A percentile compares a stretch with the other conserved stretches of the same genome.
Conservation (phyloP, 108 stramenopile genomes). For the Fragilaria crotonensis region DNA sequence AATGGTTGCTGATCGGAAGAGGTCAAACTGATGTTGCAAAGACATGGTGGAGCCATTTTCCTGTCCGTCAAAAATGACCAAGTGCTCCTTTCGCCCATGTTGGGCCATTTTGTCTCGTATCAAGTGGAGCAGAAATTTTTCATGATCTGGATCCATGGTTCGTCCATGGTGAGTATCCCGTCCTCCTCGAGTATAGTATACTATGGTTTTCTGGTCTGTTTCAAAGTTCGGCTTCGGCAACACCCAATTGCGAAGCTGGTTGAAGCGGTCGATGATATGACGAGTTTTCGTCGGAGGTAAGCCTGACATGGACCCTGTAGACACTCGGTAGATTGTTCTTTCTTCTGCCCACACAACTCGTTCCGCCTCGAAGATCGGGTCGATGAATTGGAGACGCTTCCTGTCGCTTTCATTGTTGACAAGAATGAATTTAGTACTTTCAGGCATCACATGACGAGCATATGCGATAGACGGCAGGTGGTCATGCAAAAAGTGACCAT, state of each 20-base stretch:
- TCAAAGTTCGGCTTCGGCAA: background rate
- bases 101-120: background rate
- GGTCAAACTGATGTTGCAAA: background rate
- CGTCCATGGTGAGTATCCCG: background rate
- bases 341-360: slow-evolving; percentile 3
- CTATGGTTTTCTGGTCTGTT: background rate
- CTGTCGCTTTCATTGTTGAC: background rate
- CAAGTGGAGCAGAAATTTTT: background rate
- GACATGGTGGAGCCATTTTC: slow-evolving; percentile 8
- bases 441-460: background rate
- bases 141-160: slow-evolving; percentile 4
- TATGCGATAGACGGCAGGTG: slow-evolving; percentile 11
- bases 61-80: slow-evolving; percentile 8
- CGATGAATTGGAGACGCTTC: slow-evolving; percentile 4
- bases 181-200: slow-evolving; percentile 5
- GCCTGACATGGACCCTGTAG: background rate
- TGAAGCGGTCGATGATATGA: background rate
- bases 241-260: background rate
- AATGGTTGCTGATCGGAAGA: slow-evolving; percentile 8
- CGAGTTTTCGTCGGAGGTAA: background rate
- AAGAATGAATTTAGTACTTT: slow-evolving; percentile 1
- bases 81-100: background rate
- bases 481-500: slow-evolving; percentile 18
- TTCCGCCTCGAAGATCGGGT: background rate
- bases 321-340: background rate